Percentiles rank a stretch among this genome's conserved stretches.
phyloP scores from a whole-genome alignment of 305 asterid genomes.

The Coffea humblotiana region DNA sequence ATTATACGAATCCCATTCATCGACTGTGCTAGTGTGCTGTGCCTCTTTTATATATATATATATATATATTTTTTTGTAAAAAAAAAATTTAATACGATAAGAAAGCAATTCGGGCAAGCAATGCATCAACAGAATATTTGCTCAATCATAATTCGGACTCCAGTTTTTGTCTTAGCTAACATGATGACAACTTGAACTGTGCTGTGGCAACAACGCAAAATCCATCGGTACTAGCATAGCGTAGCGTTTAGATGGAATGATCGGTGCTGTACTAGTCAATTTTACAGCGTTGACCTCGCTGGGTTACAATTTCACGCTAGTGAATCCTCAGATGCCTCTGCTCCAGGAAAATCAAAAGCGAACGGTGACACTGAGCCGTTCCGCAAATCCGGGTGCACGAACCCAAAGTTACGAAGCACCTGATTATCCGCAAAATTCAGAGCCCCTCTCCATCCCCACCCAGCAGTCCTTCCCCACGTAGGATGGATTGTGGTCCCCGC shows the following conservation, averaged over 20 bases:
- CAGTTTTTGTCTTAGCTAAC: too few species aligned
- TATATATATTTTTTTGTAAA: too few species aligned
- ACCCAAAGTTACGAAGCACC: conserved; percentile 27
- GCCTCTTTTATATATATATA: too few species aligned
- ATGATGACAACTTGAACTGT: too few species aligned
- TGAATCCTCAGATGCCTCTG: background rate
- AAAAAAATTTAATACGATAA: background rate
- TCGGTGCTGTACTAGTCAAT: too few species aligned
- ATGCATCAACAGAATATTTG: background rate
- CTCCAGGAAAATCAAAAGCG: conserved; percentile 24
- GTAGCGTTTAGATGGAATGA: too few species aligned
- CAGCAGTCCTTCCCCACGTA: conserved; percentile 23
- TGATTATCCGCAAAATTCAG: conserved; percentile 37
- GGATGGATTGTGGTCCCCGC: conserved; percentile 20
- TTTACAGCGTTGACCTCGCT: too few species aligned
- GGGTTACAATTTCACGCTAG: background rate
- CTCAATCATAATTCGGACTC: too few species aligned
- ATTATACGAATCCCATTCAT: background rate
- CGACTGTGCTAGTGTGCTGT: too few species aligned
- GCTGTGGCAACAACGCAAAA: too few species aligned
- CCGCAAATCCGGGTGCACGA: conserved; percentile 18
- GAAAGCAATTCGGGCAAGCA: background rate
- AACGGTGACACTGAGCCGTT: conserved; percentile 25
- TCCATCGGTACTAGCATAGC: too few species aligned
- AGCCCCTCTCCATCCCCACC: conserved; percentile 24